These are phyloP conservation scores for Erysiphe neolycopersici DNA, from an alignment of 2,329 filamentous ascomycete genomes.

Conservation along the genomic window DNA sequence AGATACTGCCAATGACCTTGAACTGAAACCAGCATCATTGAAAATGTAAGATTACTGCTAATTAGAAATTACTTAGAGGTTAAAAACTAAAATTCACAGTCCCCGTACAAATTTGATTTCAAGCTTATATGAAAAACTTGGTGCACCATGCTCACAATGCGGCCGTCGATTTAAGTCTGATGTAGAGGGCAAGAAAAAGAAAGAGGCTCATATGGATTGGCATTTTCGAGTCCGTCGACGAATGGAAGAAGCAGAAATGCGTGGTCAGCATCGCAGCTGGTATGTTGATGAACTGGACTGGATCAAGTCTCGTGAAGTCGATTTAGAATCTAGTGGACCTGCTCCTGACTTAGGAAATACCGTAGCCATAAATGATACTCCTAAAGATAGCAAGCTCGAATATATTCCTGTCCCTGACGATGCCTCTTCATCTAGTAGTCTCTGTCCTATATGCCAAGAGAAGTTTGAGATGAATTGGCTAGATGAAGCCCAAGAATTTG, in stretches of 20 bases:
- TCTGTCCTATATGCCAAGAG: slow-evolving; percentile 88
- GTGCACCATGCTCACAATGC: slow-evolving; percentile 75
- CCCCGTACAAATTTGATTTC: slow-evolving; percentile 49
- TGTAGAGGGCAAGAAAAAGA: slow-evolving; percentile 55
- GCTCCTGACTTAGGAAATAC: background rate
- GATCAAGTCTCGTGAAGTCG: slow-evolving; percentile 59
- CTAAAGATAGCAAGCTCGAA: slow-evolving; percentile 25
- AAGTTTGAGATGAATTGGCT: slow-evolving; percentile 82
- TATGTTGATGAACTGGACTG: slow-evolving; percentile 87
- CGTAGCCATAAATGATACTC: slow-evolving; percentile 13
- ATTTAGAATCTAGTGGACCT: slow-evolving; percentile 28
- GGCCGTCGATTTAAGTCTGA: slow-evolving; percentile 63
- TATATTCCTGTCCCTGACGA: slow-evolving; percentile 72
- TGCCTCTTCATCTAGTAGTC: slow-evolving; percentile 41
- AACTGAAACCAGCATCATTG: slow-evolving; percentile 39
- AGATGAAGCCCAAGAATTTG: slow-evolving; percentile 83
- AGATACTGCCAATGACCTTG: slow-evolving; percentile 20
- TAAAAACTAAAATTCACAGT: slow-evolving; percentile 17
- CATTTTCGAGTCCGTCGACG: slow-evolving; percentile 86
- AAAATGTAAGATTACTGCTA: slow-evolving; percentile 34
- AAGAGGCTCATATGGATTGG: slow-evolving; percentile 89
- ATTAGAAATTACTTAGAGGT: background rate
- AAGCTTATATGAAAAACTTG: slow-evolving; percentile 52
- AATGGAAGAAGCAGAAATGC: slow-evolving; percentile 60
- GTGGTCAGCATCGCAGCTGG: slow-evolving; percentile 79